Conservation (phyloP, 2,329 filamentous ascomycete species). For the Juglanconis oblonga region DNA sequence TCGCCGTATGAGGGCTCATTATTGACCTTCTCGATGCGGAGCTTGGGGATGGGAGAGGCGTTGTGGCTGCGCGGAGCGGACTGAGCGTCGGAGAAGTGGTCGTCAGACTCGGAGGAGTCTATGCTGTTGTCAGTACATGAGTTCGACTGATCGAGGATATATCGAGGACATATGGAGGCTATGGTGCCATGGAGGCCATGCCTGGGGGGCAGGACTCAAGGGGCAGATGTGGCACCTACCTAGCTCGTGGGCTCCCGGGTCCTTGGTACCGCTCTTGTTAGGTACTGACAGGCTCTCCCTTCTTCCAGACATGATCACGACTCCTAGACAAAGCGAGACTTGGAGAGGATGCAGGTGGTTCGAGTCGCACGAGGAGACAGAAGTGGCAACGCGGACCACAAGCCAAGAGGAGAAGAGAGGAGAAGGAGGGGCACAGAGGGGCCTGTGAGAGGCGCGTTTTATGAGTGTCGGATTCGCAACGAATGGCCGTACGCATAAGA, state of each 20-base stretch:
- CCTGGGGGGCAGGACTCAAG: not conserved
- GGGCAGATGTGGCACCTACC: slow-evolving; percentile 37
- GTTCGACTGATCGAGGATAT: too few relatives aligned
- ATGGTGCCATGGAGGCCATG: not conserved
- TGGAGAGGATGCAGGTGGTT: not conserved
- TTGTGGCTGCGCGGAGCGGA: slow-evolving; percentile 36
- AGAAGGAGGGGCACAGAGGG: not conserved
- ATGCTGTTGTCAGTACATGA: slow-evolving; percentile 19
- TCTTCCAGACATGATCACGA: slow-evolving; percentile 28
- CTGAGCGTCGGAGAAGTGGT: slow-evolving; percentile 67
- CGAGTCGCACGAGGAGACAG: not conserved
- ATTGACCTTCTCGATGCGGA: slow-evolving; percentile 57
- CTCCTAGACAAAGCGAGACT: not conserved
- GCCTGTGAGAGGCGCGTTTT: too few relatives aligned
- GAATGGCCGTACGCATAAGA: not conserved
- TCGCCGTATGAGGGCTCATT: slow-evolving; percentile 58
- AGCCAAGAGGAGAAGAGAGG: not conserved
- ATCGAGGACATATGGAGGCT: too few relatives aligned
- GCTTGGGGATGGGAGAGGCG: slow-evolving; percentile 55
- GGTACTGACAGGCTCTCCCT: slow-evolving; percentile 39
- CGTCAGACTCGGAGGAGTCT: slow-evolving; percentile 62
- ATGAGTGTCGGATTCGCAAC: not conserved
- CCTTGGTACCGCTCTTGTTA: slow-evolving; percentile 39
- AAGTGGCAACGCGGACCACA: not conserved
- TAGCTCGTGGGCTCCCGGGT: slow-evolving; percentile 59